Percentiles rank a stretch among this genome's conserved stretches.
phyloP scores from a whole-genome alignment of 306 rosid genomes.

The Medicago arabica region DNA sequence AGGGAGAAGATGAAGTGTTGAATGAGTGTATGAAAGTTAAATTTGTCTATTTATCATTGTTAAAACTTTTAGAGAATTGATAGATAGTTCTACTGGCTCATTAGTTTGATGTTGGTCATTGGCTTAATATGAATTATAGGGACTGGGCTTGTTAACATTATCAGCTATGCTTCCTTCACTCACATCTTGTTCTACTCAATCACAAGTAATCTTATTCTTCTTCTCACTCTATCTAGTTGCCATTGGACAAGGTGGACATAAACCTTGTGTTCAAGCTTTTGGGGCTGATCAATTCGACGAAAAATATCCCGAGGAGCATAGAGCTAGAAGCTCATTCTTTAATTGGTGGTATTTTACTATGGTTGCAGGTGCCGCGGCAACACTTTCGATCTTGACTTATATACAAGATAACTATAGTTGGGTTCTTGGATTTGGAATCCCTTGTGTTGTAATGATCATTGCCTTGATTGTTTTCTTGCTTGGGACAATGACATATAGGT shows the following conservation, averaged over 20 bases:
- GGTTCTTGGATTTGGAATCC: background rate
- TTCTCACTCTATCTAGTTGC: conserved; percentile 22
- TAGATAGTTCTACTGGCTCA: background rate
- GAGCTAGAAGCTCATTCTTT: conserved; percentile 79
- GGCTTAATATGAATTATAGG: conserved; percentile 50
- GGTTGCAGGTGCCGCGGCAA: conserved; percentile 43
- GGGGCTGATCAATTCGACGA: conserved; percentile 61
- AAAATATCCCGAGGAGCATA: conserved; percentile 59
- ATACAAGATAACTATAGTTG: background rate
- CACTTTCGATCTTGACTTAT: conserved; percentile 48
- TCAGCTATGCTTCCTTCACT: conserved; percentile 59
- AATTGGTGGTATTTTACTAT: conserved; percentile 82
- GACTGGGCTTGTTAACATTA: conserved; percentile 61
- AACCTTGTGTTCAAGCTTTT: conserved; percentile 21
- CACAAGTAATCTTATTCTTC: conserved; percentile 64
- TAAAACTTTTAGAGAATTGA: too few species aligned
- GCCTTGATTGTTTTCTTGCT: conserved; percentile 55
- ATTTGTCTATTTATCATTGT: too few species aligned
- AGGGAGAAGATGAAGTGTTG: too few species aligned
- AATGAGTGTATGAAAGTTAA: too few species aligned
- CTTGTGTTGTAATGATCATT: conserved; percentile 1
- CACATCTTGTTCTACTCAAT: conserved; percentile 43
- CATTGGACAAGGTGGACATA: conserved; percentile 23
- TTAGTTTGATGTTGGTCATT: background rate
- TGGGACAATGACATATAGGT: conserved; percentile 58